Conservation (phyloP, 768 basidiomycete genomes). For the Macrolepiota dolichaula region DNA sequence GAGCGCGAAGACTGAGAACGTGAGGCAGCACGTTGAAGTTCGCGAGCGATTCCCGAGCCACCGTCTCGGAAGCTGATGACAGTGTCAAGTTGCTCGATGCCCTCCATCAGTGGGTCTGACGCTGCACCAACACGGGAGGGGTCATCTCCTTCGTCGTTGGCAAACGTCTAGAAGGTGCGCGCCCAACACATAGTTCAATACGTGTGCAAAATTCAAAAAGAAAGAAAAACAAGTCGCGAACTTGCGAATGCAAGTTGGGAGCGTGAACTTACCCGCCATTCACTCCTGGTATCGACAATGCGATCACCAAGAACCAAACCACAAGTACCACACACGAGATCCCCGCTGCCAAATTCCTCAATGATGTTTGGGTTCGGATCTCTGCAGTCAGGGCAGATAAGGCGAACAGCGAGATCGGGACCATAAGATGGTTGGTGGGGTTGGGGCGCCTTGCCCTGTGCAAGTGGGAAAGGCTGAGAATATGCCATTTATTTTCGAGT, state of each 20-base stretch:
- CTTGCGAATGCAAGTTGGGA: conserved; percentile 13
- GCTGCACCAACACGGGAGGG: conserved; percentile 99
- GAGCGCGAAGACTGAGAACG: conserved; percentile 75
- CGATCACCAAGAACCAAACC: conserved; percentile 94
- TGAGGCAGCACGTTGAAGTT: conserved; percentile 89
- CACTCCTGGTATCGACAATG: conserved; percentile 95
- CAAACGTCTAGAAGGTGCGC: conserved; percentile 77
- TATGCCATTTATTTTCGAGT: conserved; percentile 49
- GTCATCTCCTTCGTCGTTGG: conserved; percentile 98
- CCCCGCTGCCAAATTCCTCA: conserved; percentile 97
- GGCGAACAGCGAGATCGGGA: conserved; percentile 82
- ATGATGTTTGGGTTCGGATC: conserved; percentile 92
- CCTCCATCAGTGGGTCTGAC: conserved; percentile 89
- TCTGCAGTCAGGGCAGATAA: conserved; percentile 94
- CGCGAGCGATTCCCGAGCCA: conserved; percentile 86
- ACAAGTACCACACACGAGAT: conserved; percentile 92
- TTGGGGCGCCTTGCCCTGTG: conserved; percentile 48
- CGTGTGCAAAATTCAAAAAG: not conserved
- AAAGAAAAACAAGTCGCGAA: conserved; percentile 14
- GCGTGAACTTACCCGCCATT: conserved; percentile 83
- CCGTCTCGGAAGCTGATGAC: conserved; percentile 95
- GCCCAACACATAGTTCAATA: conserved; percentile 8
- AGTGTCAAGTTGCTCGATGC: conserved; percentile 92
- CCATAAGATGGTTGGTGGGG: conserved; percentile 53
- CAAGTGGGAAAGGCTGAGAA: conserved; percentile 79